These are phyloP conservation scores for Ustilago cynodontis DNA, from an alignment of 1,284 basidiomycete species.

Conservation along the genomic window DNA sequence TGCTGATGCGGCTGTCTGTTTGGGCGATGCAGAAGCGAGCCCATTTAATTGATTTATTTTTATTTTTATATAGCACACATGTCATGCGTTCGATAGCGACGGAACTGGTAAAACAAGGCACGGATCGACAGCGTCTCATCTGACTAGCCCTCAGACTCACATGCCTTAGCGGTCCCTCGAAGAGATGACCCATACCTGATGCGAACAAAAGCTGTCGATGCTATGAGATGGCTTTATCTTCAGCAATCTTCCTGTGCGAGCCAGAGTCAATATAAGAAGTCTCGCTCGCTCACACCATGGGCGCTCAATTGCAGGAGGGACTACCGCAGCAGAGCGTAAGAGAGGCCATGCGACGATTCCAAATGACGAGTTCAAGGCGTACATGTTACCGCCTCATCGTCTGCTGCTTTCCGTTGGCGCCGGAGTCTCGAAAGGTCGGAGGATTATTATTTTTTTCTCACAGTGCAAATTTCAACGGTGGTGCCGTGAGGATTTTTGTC, in stretches of 20 bases:
- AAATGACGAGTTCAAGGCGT: neutral
- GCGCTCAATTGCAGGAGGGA: too few relatives aligned
- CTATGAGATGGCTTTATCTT: too few relatives aligned
- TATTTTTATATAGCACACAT: neutral
- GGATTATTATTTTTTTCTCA: neutral
- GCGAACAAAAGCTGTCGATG: too few relatives aligned
- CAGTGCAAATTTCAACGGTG: neutral
- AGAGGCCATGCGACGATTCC: too few relatives aligned
- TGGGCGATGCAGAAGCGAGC: constrained; percentile 17
- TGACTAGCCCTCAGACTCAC: neutral
- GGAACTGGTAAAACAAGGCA: neutral
- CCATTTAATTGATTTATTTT: neutral
- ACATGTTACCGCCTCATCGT: neutral
- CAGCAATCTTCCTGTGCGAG: too few relatives aligned
- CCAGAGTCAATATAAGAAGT: too few relatives aligned
- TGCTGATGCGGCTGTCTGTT: constrained; percentile 8
- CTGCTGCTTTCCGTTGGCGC: neutral
- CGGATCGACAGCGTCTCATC: constrained; percentile 5
- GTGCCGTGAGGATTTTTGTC: neutral
- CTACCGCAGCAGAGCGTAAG: too few relatives aligned
- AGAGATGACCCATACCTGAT: too few relatives aligned
- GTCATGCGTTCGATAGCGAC: constrained; percentile 3
- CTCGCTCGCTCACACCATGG: too few relatives aligned
- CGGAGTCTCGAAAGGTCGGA: neutral
- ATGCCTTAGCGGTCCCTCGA: neutral